Base-by-base conservation (phyloP, 2,329 filamentous ascomycete genomes). In the Botrytis elliptica region DNA sequence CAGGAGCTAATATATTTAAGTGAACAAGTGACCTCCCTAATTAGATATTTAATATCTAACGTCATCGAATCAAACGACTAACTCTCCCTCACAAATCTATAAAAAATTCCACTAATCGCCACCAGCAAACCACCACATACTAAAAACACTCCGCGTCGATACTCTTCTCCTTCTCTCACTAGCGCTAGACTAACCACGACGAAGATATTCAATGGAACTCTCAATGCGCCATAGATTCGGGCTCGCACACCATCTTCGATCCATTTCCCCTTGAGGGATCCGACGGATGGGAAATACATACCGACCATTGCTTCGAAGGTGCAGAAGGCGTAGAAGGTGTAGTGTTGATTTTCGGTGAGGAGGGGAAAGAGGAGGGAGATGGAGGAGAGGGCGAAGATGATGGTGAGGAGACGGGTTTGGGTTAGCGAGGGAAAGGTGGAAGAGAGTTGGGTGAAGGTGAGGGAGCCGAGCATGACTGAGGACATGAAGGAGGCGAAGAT, bases 401-500 rank as follows among this genome's bases (percentile, higher is more conserved):
- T 82, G 36, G 84, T 83, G 1, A 84, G 81, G 16, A 83, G 80
- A 16, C 75, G 75, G 3, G 76, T 70, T 52, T 78, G 77, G 25
- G 81, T 79, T 52, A 82, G 78, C 62, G 81, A 71, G 36, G 74
- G 75, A 52, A 57, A 55, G 20, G 60, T 40, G 10, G 60, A 55
- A 25, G 70, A 66, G 79, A 76, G 75, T 84, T 85, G 80, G 75
- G 84, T 85, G 79, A 89, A 89, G 10, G 85, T 76, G 40, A 89
- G 83, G 2, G 88, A 88, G n/a, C 88, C 87, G 10, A 88, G 83
- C 80, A 89, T 88, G 80, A 88, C 88, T 9, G 86, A 84, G 36
- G 85, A 85, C 88, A 90, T 89, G 79, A 90, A 88, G 59, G 84
- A 84, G 62, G 86, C 85, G 75, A 89, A 89, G 63, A 88, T 86